These are phyloP conservation scores for Alliaria petiolata DNA, from an alignment of 345 rosid species.

Conservation along the genomic window DNA sequence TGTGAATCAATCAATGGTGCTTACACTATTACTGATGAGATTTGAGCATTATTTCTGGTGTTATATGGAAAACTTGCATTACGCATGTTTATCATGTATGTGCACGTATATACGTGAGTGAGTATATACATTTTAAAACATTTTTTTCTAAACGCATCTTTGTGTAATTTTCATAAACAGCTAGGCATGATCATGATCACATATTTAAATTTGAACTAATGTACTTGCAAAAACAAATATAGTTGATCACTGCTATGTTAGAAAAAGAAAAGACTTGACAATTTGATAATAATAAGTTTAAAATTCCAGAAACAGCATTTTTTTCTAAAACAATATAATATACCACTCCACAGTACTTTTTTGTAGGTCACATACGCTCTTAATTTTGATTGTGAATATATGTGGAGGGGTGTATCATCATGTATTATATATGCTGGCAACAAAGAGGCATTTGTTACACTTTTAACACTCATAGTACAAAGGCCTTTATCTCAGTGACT, in stretches of 20 bases:
- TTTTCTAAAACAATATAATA: too few species aligned
- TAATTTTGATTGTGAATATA: too few species aligned
- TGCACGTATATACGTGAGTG: background rate
- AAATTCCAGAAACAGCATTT: too few species aligned
- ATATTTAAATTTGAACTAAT: too few species aligned
- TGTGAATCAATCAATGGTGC: background rate
- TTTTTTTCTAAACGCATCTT: background rate
- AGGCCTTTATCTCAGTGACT: conserved; percentile 19
- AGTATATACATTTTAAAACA: background rate
- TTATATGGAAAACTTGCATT: background rate
- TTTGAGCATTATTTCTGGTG: background rate
- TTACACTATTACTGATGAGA: background rate
- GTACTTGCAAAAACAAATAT: too few species aligned
- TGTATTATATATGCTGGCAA: too few species aligned
- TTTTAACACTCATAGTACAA: conserved; percentile 27
- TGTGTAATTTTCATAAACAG: background rate
- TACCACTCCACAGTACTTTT: background rate
- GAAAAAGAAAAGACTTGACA: too few species aligned
- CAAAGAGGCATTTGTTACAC: conserved; percentile 22
- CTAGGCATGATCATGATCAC: too few species aligned
- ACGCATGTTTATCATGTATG: background rate
- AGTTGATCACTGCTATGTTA: too few species aligned
- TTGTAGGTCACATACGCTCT: background rate
- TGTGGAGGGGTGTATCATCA: too few species aligned
- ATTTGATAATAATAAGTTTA: too few species aligned